phyloP scores from a whole-genome alignment of 176 grass and related monocot species.

The Zizania latifolia region DNA sequence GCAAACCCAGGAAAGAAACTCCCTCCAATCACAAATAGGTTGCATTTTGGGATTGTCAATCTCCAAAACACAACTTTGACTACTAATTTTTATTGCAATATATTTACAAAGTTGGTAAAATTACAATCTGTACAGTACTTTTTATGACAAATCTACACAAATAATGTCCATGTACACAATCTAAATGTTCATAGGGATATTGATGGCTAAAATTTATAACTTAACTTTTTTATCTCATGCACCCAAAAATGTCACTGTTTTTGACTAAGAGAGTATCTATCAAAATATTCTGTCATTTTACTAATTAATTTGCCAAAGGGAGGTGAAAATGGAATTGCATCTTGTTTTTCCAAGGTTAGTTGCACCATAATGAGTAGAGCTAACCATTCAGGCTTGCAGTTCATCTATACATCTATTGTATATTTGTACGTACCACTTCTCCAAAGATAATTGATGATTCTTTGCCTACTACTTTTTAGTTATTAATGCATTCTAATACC shows the following conservation, averaged over 20 bases:
- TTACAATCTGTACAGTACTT: not conserved
- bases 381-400: not conserved
- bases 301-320: not conserved
- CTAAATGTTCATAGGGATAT: not conserved
- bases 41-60: no score
- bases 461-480: not conserved
- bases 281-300: conserved; percentile 2
- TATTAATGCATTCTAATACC: not conserved
- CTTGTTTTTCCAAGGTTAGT: not conserved
- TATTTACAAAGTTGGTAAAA: not conserved
- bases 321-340: not conserved
- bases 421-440: not conserved
- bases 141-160: not conserved
- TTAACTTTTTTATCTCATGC: not conserved
- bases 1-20: not conserved
- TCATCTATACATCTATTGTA: not conserved
- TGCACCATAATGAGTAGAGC: not conserved
- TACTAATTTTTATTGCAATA: not conserved
- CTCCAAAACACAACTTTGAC: not conserved
- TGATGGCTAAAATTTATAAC: not conserved
- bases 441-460: not conserved
- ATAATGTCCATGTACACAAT: not conserved
- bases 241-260: not conserved
- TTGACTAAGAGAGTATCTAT: not conserved
- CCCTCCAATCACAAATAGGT: not conserved